Evolutionary conservation across 345 rosid genomes (phyloP).

Genomic region (Acer campestre): DNA sequence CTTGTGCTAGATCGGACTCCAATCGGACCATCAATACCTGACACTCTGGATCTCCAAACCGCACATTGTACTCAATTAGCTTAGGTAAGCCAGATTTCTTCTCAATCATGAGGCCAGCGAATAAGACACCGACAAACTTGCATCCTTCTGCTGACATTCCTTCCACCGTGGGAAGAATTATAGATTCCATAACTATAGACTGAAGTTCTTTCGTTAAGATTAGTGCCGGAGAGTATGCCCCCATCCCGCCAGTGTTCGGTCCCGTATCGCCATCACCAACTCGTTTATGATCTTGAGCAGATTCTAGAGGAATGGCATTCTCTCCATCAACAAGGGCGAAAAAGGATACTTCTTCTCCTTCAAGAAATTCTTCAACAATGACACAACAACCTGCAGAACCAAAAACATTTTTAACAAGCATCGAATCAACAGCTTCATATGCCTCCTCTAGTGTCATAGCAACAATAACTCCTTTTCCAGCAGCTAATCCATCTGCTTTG

Average conservation of each 20-base stretch:
- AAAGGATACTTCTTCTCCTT: constrained; percentile 97
- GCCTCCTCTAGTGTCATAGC: constrained; percentile 85
- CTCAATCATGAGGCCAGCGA: constrained; percentile 95
- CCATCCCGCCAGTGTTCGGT: constrained; percentile 97
- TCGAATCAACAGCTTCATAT: constrained; percentile 80
- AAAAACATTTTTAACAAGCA: constrained; percentile 77
- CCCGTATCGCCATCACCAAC: constrained; percentile 98
- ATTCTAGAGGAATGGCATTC: constrained; percentile 87
- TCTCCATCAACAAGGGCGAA: constrained; percentile 94
- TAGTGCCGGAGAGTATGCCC: constrained; percentile 94
- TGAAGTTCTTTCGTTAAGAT: constrained; percentile 73
- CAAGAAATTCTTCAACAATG: constrained; percentile 79
- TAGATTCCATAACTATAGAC: constrained; percentile 74
- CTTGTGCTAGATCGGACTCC: constrained; percentile 80
- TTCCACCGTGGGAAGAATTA: constrained; percentile 84
- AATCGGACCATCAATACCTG: constrained; percentile 93
- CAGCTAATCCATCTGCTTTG: constrained; percentile 96
- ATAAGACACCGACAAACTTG: constrained; percentile 88
- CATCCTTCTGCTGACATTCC: constrained; percentile 95
- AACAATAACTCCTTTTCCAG: constrained; percentile 92
- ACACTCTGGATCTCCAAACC: constrained; percentile 98
- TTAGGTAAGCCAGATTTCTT: constrained; percentile 91
- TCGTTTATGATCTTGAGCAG: constrained; percentile 95
- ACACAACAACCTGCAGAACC: constrained; percentile 84
- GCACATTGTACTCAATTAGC: constrained; percentile 94